Evolutionary conservation across 2,329 filamentous ascomycete species (phyloP).

Genomic region (Helotiales sp.): DNA sequence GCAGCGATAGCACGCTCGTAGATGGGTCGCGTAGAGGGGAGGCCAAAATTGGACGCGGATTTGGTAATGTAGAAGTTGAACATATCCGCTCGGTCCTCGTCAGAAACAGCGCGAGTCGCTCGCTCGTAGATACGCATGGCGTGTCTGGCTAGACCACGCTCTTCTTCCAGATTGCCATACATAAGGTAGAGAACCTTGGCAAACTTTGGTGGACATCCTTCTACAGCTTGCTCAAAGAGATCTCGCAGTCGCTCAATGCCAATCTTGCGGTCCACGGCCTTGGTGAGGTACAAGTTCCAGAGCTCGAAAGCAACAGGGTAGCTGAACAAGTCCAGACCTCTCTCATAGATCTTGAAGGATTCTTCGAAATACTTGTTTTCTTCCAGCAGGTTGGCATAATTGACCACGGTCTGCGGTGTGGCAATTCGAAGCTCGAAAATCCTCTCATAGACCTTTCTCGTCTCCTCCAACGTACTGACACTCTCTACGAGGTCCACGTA

Average conservation of each 20-base stretch:
- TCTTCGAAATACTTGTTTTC: constrained; percentile 96
- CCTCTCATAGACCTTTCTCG: constrained; percentile 89
- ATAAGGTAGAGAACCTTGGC: constrained; percentile 95
- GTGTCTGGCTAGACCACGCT: constrained; percentile 88
- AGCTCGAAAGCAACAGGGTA: constrained; percentile 98
- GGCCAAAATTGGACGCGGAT: constrained; percentile 94
- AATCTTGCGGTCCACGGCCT: constrained; percentile 94
- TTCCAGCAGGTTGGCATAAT: constrained; percentile 93
- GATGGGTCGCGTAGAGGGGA: constrained; percentile 90
- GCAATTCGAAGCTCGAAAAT: constrained; percentile 98
- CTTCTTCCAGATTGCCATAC: constrained; percentile 97
- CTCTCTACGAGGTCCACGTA: constrained; percentile 98
- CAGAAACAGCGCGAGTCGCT: constrained; percentile 88
- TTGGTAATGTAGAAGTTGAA: constrained; percentile 99
- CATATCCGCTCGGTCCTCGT: constrained; percentile 95
- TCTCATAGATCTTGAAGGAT: constrained; percentile 96
- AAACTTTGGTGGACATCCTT: constrained; percentile 92
- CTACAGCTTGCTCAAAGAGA: constrained; percentile 94
- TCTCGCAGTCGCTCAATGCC: constrained; percentile 92
- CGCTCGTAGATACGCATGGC: constrained; percentile 99
- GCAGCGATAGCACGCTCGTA: constrained; percentile 95
- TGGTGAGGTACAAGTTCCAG: constrained; percentile 97
- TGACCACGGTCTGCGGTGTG: constrained; percentile 96
- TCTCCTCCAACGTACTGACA: constrained; percentile 87
- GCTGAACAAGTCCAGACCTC: constrained; percentile 95